Percentiles rank a stretch among this genome's conserved stretches.
Evolutionary conservation across 2,329 filamentous ascomycete genomes (phyloP).

Genomic region (Trichoderma endophyticum): DNA sequence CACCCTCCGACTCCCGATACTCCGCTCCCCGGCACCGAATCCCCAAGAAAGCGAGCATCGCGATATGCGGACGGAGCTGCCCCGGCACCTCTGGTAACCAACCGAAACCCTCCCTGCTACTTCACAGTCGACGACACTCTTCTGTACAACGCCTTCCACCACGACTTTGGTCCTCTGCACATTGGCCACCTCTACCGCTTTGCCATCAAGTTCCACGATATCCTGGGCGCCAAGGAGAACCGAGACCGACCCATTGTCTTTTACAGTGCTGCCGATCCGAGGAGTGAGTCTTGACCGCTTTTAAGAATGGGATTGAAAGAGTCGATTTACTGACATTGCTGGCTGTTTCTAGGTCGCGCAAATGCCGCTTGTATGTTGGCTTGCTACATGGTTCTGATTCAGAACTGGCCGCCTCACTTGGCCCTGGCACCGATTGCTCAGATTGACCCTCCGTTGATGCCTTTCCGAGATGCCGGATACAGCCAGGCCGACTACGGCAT

Average conservation of each 20-base stretch:
- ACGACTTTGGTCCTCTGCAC: conserved; percentile 95
- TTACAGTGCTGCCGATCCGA: conserved; percentile 88
- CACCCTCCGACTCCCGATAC: conserved; percentile 77
- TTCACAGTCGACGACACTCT: conserved; percentile 92
- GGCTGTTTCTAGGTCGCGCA: conserved; percentile 62
- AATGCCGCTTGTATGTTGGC: conserved; percentile 94
- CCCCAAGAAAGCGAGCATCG: conserved; percentile 51
- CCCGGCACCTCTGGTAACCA: conserved; percentile 31
- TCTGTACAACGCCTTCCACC: conserved; percentile 97
- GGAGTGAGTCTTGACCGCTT: conserved; percentile 59
- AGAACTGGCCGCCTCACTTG: conserved; percentile 94
- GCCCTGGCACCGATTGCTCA: conserved; percentile 94
- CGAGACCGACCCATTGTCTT: conserved; percentile 89
- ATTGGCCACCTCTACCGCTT: conserved; percentile 97
- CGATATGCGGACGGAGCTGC: conserved; percentile 58
- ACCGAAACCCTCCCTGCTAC: conserved; percentile 69
- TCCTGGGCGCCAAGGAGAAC: conserved; percentile 86
- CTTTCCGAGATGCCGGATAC: conserved; percentile 96
- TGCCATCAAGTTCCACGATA: conserved; percentile 91
- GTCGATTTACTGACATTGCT: background rate
- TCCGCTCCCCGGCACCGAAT: conserved; percentile 82
- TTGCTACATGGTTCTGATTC: conserved; percentile 98
- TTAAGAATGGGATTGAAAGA: background rate
- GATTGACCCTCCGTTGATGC: conserved; percentile 96
- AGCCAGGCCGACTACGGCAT: conserved; percentile 96